Conservation (phyloP, 2,329 filamentous ascomycete species). For the Capronia americana region DNA sequence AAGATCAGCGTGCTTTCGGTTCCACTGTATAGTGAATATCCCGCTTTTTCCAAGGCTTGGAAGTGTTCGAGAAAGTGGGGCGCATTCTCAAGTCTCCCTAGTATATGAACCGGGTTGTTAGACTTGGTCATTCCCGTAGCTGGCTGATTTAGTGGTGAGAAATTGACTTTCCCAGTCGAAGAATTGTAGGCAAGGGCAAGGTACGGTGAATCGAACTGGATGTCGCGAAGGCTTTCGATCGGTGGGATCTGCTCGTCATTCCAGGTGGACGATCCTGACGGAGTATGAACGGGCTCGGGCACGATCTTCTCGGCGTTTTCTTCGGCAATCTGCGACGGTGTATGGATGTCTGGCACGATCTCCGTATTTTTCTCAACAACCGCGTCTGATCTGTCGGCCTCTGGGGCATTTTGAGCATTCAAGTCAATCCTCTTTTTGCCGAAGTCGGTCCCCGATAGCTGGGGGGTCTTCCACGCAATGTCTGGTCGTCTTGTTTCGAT, state of each 20-base stretch:
- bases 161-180: slow-evolving; percentile 31
- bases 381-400: neutral
- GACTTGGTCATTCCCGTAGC: slow-evolving; percentile 11
- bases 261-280: slow-evolving; percentile 29
- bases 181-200: slow-evolving; percentile 37
- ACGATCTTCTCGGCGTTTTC: slow-evolving; percentile 17
- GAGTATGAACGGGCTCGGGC: slow-evolving; percentile 29
- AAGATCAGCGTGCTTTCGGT: slow-evolving; percentile 45
- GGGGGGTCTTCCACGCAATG: slow-evolving; percentile 29
- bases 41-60: slow-evolving; percentile 46
- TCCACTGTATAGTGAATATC: slow-evolving; percentile 52
- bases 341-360: neutral
- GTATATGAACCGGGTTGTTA: slow-evolving; percentile 44
- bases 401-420: slow-evolving; percentile 12
- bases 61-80: slow-evolving; percentile 52
- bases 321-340: neutral
- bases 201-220: slow-evolving; percentile 29
- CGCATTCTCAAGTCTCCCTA: slow-evolving; percentile 48
- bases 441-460: slow-evolving; percentile 22
- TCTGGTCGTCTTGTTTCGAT: slow-evolving; percentile 28
- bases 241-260: slow-evolving; percentile 36
- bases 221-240: slow-evolving; percentile 23
- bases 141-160: slow-evolving; percentile 34
- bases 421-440: slow-evolving; percentile 30
- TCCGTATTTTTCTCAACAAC: neutral